A percentile compares a stretch with the other conserved stretches of the same genome.
phyloP scores from a whole-genome alignment of 129 eudicot genomes.

The Apium graveolens region DNA sequence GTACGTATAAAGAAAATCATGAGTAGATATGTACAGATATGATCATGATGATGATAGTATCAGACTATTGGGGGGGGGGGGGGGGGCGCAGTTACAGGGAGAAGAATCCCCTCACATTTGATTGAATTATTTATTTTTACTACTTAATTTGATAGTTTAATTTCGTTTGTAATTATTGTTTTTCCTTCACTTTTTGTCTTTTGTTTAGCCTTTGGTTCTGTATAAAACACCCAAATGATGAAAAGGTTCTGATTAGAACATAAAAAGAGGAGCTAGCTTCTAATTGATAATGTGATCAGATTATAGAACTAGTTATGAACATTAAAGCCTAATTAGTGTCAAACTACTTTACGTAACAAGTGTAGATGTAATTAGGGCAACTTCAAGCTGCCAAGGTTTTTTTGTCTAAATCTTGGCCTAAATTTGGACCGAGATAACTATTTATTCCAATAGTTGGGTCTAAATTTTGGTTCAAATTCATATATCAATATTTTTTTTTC shows the following conservation, averaged over 20 bases:
- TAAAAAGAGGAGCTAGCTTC: conserved; percentile 6
- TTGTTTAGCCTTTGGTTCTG: conserved; percentile 33
- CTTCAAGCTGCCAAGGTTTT: too few species aligned
- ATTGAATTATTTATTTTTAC: background rate
- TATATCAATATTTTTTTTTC: too few species aligned
- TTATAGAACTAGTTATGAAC: background rate
- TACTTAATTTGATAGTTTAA: background rate
- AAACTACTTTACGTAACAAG: too few species aligned
- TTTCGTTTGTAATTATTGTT: background rate
- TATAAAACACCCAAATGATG: conserved; percentile 72
- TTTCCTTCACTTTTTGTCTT: conserved; percentile 37
- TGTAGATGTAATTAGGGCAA: too few species aligned
- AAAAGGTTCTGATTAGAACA: conserved; percentile 45
- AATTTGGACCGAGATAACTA: too few species aligned
- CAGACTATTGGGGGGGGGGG: background rate
- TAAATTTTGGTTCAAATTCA: too few species aligned
- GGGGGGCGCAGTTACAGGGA: too few species aligned
- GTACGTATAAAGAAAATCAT: background rate
- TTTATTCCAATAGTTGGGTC: too few species aligned
- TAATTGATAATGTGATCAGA: conserved; percentile 1
- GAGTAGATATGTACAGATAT: background rate
- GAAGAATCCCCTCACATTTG: background rate
- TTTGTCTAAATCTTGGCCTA: too few species aligned
- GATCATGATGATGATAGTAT: background rate
- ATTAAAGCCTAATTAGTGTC: background rate